These are phyloP conservation scores for Solanum hybrid DNA, from an alignment of 305 asterid genomes.

Conservation along the genomic window DNA sequence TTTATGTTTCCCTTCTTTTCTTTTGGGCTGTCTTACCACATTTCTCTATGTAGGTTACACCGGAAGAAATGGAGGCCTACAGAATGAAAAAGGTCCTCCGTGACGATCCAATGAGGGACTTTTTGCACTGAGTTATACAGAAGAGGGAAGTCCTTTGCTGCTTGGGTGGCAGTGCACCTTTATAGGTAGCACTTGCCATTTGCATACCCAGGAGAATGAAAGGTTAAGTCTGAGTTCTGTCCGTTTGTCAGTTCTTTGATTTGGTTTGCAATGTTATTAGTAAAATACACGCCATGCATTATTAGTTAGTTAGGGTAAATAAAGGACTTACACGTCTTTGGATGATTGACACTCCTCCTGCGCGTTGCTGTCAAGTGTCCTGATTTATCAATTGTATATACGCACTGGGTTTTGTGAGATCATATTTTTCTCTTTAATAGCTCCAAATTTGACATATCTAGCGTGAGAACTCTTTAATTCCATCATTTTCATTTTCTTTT, in stretches of 20 bases:
- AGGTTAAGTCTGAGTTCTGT: not conserved
- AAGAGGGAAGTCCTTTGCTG: not conserved
- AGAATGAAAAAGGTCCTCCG: slow-evolving; percentile 69
- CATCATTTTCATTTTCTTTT: not conserved
- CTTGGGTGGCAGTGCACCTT: not conserved
- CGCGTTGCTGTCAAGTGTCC: not conserved
- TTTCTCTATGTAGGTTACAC: slow-evolving; percentile 46
- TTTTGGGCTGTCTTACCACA: not conserved
- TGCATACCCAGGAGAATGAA: not conserved
- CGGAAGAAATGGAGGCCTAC: slow-evolving; percentile 73
- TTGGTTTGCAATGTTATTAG: not conserved
- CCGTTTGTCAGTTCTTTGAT: not conserved
- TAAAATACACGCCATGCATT: not conserved
- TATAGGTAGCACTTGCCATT: not conserved
- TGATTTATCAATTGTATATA: not conserved
- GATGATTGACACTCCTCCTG: not conserved
- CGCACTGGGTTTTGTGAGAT: not conserved
- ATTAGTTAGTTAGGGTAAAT: not conserved
- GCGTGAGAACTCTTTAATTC: not conserved
- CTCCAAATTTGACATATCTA: not conserved
- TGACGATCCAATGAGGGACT: slow-evolving; percentile 74
- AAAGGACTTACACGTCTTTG: not conserved
- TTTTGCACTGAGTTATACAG: slow-evolving; percentile 27
- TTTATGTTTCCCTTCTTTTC: not conserved
- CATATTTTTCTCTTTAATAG: not conserved